A percentile compares a stretch with the other conserved stretches of the same genome.
Conservation (phyloP, 306 rosid species). For the Leucaena leucocephala region DNA sequence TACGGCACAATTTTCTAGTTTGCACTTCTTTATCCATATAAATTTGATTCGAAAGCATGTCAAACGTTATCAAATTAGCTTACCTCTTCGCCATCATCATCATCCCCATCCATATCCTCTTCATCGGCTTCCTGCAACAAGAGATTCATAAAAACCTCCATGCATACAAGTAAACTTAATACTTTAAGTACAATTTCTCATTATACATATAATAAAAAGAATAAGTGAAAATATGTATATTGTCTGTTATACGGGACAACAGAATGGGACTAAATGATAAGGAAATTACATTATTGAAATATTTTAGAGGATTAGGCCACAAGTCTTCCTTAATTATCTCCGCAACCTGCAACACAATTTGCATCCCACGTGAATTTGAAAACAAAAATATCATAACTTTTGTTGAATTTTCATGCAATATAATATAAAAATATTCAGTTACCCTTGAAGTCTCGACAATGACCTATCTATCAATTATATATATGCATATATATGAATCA, state of each 20-base stretch:
- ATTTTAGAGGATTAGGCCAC: constrained; percentile 79
- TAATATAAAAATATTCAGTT: background rate
- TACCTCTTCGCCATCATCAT: constrained; percentile 51
- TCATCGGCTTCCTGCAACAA: constrained; percentile 64
- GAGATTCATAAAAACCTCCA: background rate
- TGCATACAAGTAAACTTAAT: background rate
- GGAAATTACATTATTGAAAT: constrained; percentile 61
- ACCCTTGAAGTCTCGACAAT: background rate
- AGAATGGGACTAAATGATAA: background rate
- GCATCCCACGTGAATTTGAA: background rate
- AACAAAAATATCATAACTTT: background rate
- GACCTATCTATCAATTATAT: background rate
- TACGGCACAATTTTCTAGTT: background rate
- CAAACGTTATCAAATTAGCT: constrained; percentile 23
- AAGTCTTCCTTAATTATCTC: constrained; percentile 74
- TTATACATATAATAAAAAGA: background rate
- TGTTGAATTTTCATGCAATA: background rate
- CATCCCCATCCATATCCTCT: constrained; percentile 60
- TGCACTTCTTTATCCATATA: background rate
- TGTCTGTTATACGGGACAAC: background rate
- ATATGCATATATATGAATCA: background rate
- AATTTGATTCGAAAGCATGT: background rate
- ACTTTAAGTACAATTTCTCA: background rate
- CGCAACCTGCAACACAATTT: constrained; percentile 54
- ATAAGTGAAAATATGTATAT: no score